Percentiles rank a stretch among this genome's conserved stretches.
These are phyloP conservation scores for Acmispon strigosus DNA, from an alignment of 306 rosid species.

Conservation along the genomic window DNA sequence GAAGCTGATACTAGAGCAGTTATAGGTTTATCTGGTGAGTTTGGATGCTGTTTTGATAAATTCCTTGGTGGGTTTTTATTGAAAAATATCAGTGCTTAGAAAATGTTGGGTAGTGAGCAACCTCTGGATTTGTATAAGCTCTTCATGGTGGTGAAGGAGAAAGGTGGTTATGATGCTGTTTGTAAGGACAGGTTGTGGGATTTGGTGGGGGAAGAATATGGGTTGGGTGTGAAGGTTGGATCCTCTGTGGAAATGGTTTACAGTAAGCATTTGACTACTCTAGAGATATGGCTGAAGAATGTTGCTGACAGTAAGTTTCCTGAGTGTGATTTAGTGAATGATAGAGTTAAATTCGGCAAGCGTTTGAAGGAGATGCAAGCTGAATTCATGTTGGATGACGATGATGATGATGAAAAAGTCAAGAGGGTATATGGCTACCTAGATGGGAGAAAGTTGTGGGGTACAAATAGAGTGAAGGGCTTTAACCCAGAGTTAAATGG, in stretches of 20 bases:
- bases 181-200: conserved; percentile 28
- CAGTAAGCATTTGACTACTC: conserved; percentile 44
- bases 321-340: conserved; percentile 37
- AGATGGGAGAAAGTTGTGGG: conserved; percentile 19
- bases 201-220: conserved; percentile 37
- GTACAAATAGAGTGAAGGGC: conserved; percentile 21
- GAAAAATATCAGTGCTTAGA: conserved; percentile 21
- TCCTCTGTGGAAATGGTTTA: conserved; percentile 46
- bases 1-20: neutral
- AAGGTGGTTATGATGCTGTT: conserved; percentile 60
- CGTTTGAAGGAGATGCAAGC: conserved; percentile 43
- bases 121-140: conserved; percentile 62
- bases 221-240: conserved; percentile 24
- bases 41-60: conserved; percentile 37
- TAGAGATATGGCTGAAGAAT: conserved; percentile 47
- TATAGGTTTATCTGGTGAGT: neutral
- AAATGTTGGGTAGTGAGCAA: conserved; percentile 43
- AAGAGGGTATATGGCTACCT: neutral
- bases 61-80: conserved; percentile 15
- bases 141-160: conserved; percentile 57
- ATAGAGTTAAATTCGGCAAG: conserved; percentile 29
- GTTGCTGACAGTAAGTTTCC: conserved; percentile 35
- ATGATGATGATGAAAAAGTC: conserved; percentile 26
- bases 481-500: neutral
- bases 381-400: conserved; percentile 2